Conservation (phyloP, 257 asterid species). For the Apocynum venetum region DNA sequence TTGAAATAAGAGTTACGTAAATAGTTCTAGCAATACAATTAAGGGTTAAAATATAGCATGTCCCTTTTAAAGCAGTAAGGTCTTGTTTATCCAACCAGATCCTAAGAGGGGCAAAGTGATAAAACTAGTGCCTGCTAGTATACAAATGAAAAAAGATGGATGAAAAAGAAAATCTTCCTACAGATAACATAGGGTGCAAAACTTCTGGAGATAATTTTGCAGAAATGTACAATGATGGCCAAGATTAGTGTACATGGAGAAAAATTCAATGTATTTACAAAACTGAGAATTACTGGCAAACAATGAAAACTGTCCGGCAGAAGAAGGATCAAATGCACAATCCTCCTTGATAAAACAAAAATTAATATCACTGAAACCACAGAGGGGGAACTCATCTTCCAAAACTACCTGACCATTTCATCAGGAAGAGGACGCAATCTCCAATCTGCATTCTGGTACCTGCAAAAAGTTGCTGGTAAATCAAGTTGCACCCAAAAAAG, state of each 20-base stretch:
- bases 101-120: background rate
- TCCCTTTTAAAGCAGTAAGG: background rate
- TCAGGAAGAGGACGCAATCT: constrained; percentile 89
- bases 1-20: background rate
- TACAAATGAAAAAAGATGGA: no score
- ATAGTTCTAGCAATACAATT: background rate
- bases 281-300: background rate
- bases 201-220: background rate
- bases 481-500: background rate
- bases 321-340: background rate
- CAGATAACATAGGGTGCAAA: background rate
- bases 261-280: background rate
- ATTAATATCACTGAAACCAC: background rate
- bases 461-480: constrained; percentile 35
- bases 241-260: background rate
- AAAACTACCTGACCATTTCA: constrained; percentile 71
- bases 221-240: background rate
- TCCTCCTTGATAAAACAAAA: no score
- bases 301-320: background rate
- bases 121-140: background rate
- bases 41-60: background rate
- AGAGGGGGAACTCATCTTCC: background rate
- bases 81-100: background rate
- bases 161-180: background rate
- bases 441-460: constrained; percentile 99